Base-by-base conservation (phyloP, 768 basidiomycete species). In the Leucocoprinus birnbaumii region DNA sequence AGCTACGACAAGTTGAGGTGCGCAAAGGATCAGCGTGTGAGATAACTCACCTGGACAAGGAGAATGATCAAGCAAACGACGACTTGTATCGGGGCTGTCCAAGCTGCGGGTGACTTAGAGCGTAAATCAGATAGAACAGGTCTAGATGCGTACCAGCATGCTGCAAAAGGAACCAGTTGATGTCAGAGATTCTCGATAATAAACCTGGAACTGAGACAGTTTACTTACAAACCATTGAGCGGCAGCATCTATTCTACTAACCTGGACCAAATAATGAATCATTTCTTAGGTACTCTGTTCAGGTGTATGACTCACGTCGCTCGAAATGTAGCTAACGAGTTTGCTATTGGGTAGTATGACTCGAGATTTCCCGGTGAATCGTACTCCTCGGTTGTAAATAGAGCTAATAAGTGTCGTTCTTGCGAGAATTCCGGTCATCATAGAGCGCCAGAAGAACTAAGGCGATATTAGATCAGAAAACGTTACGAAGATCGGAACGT, bases 151-250 rank as follows among this genome's bases (percentile, higher is more conserved):
- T 59, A 73, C 74, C 68, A 45, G 79, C 74, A 61, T 79, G 76
- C 77, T 78, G 62, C 10, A 46, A 38, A 52, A 22, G 50, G 37
- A 45, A 43, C n/a, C n/a, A n/a, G n/a, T n/a, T 13, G 16, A 22
- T 24, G 18, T 41, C 38, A 35, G 35, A 13, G 26, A 49, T 24
- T 45, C 16, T 25, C n/a, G n/a, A 22, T 8, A 51, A n/a, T 7
- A 26, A 41, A 5, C 35, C 57, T 24, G 52, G 40, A 37, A n/a
- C 25, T 21, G 34, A 24, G 14, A 56, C 14, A 56, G 49, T 34
- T 31, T 54, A 79, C 81, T 78, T 62, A 83, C 81, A 74, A 87
- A 86, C 85, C 85, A 89, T 67, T 87, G 86, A 1, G 85, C 82
- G 61, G 82, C 80, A 8, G 76, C 72, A 59, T 85, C 82, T 43